Evolutionary conservation across 2,329 filamentous ascomycete species (phyloP), one percentile per base, ranked within the genome.

Genomic region (Xylogone sp.): DNA sequence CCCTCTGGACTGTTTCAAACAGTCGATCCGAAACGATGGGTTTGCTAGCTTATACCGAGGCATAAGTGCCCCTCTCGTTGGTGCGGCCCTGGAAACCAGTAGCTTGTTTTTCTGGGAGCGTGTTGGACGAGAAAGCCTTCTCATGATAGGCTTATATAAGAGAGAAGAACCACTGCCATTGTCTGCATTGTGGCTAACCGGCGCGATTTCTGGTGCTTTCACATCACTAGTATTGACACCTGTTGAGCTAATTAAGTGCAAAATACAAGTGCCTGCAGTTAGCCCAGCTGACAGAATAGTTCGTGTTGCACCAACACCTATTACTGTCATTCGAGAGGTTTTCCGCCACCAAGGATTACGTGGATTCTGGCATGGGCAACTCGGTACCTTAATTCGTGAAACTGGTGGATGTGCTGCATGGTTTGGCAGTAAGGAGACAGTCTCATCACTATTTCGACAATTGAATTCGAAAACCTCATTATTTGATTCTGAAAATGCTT

Each of bases 221-320:
- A 96, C 94, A 0, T 96, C 90, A 0, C 78, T 97, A 45, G 83
- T 96, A 27, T 82, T 99, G 55, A 99, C 94, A 0, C 94, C 94
- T 0, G 90, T 99, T 59, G 94, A 99, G 72, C 82, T 99, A 48
- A 88, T 99, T 67, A 99, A 99, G 73, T 99, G 94, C 80, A 95
- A 94, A 71, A 96, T 99, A 73, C 94, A 99, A 69, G 92, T 93
- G 1, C 90, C 79, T 9, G 65, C 62, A 16, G 50, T 52, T 19
- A 50, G 65, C 1, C 53, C 64, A 6, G 67, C 72, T 1, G 71
- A 72, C 21, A 75, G 74, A 20, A 67, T 66, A 21, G 64, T 63
- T 2, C 68, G 68, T 2, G 75, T 73, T 12, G 71, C 78, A 2
- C 78, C 88, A 4, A 80, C 81, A 1, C 86, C 91, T 0, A 65